Evolutionary conservation across 352 stramenopile genomes (phyloP).

Genomic region (Phytophthora aleatoria): DNA sequence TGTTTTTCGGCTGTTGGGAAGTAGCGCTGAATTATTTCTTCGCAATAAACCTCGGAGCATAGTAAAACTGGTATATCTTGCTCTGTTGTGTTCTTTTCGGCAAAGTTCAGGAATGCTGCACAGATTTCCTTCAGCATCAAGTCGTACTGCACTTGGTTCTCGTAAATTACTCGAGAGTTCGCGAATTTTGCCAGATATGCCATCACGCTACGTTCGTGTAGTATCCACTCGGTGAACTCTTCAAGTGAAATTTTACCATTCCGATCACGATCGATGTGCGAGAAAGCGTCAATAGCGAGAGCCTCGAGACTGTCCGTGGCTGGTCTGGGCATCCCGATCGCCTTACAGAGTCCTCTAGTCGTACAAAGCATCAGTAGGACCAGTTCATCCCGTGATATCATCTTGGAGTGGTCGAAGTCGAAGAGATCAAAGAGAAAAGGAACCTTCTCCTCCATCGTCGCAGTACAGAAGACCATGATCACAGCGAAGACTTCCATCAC

Average conservation of each 20-base stretch:
- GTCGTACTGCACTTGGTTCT: conserved; percentile 73
- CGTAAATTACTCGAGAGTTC: conserved; percentile 65
- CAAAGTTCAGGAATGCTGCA: conserved; percentile 51
- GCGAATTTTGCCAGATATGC: conserved; percentile 67
- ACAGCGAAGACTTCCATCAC: conserved; percentile 80
- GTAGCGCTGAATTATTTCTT: conserved; percentile 45
- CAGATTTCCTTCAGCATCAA: conserved; percentile 58
- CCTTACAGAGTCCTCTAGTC: conserved; percentile 74
- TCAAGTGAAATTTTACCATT: conserved; percentile 64
- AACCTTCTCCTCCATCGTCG: conserved; percentile 65
- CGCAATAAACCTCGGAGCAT: conserved; percentile 46
- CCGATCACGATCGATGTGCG: conserved; percentile 57
- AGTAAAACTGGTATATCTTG: conserved; percentile 25
- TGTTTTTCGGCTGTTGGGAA: conserved; percentile 34
- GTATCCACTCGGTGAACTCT: conserved; percentile 64
- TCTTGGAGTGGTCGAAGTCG: conserved; percentile 77
- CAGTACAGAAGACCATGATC: conserved; percentile 75
- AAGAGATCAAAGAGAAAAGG: conserved; percentile 80
- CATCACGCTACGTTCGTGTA: conserved; percentile 54
- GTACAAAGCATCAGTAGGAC: conserved; percentile 77
- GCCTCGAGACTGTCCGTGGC: conserved; percentile 54
- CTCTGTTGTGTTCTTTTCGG: conserved; percentile 4
- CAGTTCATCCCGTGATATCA: conserved; percentile 69
- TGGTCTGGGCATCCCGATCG: conserved; percentile 60
- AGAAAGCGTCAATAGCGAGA: conserved; percentile 55